Evolutionary conservation across 1,139 yeast species (phyloP).

Genomic region (Komagataea norvegica): DNA sequence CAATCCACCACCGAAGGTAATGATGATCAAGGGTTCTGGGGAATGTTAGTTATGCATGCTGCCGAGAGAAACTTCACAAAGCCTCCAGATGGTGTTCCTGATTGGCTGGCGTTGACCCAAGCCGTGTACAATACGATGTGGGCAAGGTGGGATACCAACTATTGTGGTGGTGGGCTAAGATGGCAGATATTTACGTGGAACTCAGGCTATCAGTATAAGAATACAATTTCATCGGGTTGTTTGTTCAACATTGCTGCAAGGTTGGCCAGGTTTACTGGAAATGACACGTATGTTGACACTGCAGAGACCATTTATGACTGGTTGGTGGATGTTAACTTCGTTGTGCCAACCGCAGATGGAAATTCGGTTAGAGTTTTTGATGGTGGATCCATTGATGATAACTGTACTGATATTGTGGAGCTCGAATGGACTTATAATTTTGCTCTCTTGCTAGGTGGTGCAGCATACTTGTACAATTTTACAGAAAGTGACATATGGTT

Average conservation of each 20-base stretch:
- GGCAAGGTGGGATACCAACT: slow-evolving; percentile 70
- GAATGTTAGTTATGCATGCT: slow-evolving; percentile 83
- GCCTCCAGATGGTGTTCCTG: slow-evolving; percentile 52
- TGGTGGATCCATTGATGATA: slow-evolving; percentile 61
- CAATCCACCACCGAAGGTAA: slow-evolving; percentile 95
- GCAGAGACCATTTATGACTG: slow-evolving; percentile 77
- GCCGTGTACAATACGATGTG: slow-evolving; percentile 89
- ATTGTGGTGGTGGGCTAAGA: slow-evolving; percentile 85
- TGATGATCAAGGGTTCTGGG: slow-evolving; percentile 98
- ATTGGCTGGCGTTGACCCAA: slow-evolving; percentile 73
- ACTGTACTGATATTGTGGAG: slow-evolving; percentile 55
- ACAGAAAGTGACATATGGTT: slow-evolving; percentile 68
- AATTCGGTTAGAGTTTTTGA: slow-evolving; percentile 48
- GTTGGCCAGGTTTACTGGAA: slow-evolving; percentile 75
- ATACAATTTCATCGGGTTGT: slow-evolving; percentile 85
- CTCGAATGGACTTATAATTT: slow-evolving; percentile 85
- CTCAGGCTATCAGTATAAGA: slow-evolving; percentile 87
- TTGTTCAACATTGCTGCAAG: slow-evolving; percentile 83
- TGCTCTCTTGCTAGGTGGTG: slow-evolving; percentile 72
- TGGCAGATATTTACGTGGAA: slow-evolving; percentile 98
- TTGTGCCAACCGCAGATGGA: slow-evolving; percentile 38
- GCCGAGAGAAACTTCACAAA: slow-evolving; percentile 84
- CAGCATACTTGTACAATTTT: slow-evolving; percentile 73
- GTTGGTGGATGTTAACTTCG: slow-evolving; percentile 60
- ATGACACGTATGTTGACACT: slow-evolving; percentile 70